A percentile compares a stretch with the other conserved stretches of the same genome.
phyloP scores from a whole-genome alignment of 768 basidiomycete species.

The Kwoniella pini region DNA sequence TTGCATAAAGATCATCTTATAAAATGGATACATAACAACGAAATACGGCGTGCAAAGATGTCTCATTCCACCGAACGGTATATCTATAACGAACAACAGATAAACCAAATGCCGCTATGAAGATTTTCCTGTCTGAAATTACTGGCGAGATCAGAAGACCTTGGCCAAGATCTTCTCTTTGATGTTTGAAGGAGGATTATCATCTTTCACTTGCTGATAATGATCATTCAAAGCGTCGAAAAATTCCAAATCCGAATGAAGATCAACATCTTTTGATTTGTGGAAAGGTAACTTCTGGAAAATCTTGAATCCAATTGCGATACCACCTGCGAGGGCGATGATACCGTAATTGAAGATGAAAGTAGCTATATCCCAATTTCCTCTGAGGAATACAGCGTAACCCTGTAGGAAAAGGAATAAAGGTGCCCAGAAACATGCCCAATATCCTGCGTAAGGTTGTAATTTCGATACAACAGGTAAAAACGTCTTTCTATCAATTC shows the following conservation, averaged over 20 bases:
- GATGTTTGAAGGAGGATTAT: constrained; percentile 7
- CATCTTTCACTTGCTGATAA: constrained; percentile 27
- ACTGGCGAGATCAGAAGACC: constrained; percentile 18
- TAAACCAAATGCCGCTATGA: too few relatives aligned
- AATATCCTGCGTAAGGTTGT: constrained; percentile 27
- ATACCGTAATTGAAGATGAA: constrained; percentile 30
- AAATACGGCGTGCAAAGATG: too few relatives aligned
- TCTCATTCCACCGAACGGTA: too few relatives aligned
- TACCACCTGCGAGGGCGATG: constrained; percentile 21
- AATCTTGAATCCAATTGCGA: constrained; percentile 31
- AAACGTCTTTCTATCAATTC: constrained; percentile 19
- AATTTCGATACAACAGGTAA: constrained; percentile 1
- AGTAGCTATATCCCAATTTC: constrained; percentile 19
- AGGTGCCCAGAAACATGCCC: constrained; percentile 21
- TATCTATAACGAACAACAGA: too few relatives aligned
- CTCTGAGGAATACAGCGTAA: constrained; percentile 25
- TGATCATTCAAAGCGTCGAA: constrained; percentile 23
- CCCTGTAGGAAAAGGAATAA: constrained; percentile 18
- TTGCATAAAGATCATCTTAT: too few relatives aligned
- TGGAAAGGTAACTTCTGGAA: constrained; percentile 23
- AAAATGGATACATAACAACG: too few relatives aligned
- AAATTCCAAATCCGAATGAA: constrained; percentile 24
- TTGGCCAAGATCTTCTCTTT: constrained; percentile 33
- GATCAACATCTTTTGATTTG: constrained; percentile 26
- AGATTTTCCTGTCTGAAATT: too few relatives aligned